A percentile compares a stretch with the other conserved stretches of the same genome.
Conservation (phyloP, 768 basidiomycete genomes). For the Rhizopogon vulgaris region DNA sequence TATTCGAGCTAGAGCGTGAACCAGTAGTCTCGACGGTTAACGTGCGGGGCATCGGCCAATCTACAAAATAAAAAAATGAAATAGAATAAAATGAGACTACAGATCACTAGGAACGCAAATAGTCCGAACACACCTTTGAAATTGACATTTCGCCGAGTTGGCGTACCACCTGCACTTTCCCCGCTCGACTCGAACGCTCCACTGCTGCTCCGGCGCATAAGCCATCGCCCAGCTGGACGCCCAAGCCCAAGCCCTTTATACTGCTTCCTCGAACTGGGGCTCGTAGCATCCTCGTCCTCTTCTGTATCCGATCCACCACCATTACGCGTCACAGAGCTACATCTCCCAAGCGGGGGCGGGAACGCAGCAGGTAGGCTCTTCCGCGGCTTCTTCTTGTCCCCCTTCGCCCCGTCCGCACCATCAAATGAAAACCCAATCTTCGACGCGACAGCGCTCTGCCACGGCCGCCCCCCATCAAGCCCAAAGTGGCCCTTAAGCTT, state of each 20-base stretch:
- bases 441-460: constrained; percentile 74
- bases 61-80: constrained; percentile 23
- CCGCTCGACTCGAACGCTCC: constrained; percentile 69
- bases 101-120: background rate
- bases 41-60: constrained; percentile 49
- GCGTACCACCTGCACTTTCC: constrained; percentile 56
- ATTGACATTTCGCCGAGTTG: constrained; percentile 51
- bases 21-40: constrained; percentile 42
- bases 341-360: constrained; percentile 33
- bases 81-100: background rate
- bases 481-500: constrained; percentile 50
- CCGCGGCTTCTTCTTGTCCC: constrained; percentile 40
- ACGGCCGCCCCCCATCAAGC: constrained; percentile 55
- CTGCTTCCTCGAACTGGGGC: constrained; percentile 53
- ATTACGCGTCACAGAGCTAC: constrained; percentile 25
- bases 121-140: constrained; percentile 21
- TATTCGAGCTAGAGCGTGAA: constrained; percentile 53
- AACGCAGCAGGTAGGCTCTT: constrained; percentile 77
- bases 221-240: constrained; percentile 45
- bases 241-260: constrained; percentile 67
- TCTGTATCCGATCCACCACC: constrained; percentile 51
- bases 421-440: constrained; percentile 54
- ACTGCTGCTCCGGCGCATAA: constrained; percentile 75
- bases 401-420: constrained; percentile 34
- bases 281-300: constrained; percentile 48